Conservation (phyloP, 768 basidiomycete species). For the Pseudohyphozyma bogoriensis region DNA sequence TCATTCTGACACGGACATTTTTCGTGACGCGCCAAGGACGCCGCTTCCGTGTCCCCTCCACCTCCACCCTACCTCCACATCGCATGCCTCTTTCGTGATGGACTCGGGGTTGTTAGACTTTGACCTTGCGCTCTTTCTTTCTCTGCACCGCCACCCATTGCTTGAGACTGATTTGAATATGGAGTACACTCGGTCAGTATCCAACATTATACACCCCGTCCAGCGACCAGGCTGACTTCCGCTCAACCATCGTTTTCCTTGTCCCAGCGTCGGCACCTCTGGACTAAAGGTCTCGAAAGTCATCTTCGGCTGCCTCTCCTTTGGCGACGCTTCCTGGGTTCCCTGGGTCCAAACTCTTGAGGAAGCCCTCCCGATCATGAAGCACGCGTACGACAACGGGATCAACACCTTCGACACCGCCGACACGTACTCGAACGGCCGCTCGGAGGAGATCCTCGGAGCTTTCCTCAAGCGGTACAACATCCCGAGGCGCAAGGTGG, state of each 20-base stretch:
- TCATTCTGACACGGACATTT: no score
- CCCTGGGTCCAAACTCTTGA: slow-evolving; percentile 34
- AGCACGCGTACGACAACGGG: slow-evolving; percentile 50
- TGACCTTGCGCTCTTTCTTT: slow-evolving; percentile 1
- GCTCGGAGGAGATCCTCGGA: slow-evolving; percentile 57
- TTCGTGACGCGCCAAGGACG: neutral
- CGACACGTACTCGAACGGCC: slow-evolving; percentile 52
- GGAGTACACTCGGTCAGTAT: no score
- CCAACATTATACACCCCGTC: no score
- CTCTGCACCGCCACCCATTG: slow-evolving; percentile 7
- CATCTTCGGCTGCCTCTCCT: slow-evolving; percentile 47
- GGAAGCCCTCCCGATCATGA: slow-evolving; percentile 48
- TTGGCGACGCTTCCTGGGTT: slow-evolving; percentile 3
- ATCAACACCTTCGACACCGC: slow-evolving; percentile 51
- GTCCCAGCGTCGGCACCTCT: slow-evolving; percentile 50
- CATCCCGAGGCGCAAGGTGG: slow-evolving; percentile 60
- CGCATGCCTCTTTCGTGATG: neutral
- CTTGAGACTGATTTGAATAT: no score
- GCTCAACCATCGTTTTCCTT: no score
- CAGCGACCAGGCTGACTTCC: no score
- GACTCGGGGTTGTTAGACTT: neutral
- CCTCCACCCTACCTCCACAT: neutral
- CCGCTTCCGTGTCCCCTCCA: neutral
- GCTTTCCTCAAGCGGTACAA: slow-evolving; percentile 58
- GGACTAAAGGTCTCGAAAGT: slow-evolving; percentile 56